phyloP scores from a whole-genome alignment of 768 basidiomycete species.

The Albatrellus ellisii region DNA sequence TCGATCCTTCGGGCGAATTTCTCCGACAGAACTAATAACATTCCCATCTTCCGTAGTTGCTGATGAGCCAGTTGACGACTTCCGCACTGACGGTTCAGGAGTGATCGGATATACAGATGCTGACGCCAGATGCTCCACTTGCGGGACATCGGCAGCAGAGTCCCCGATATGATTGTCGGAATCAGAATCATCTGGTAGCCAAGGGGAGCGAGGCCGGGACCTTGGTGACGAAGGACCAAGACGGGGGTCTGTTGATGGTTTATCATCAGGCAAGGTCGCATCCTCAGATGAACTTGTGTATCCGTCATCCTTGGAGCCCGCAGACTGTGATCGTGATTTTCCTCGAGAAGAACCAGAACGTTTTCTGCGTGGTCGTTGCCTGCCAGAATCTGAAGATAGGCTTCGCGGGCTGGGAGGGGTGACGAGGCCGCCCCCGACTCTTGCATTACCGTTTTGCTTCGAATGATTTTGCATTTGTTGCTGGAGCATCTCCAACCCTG shows the following conservation, averaged over 20 bases:
- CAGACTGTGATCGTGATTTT: conserved; percentile 10
- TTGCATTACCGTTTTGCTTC: conserved; percentile 20
- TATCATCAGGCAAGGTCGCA: conserved; percentile 10
- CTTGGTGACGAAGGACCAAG: conserved; percentile 3
- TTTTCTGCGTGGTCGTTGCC: conserved; percentile 11
- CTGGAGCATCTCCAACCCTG: conserved; percentile 22
- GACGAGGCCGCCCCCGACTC: conserved; percentile 37
- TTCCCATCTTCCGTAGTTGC: conserved; percentile 9
- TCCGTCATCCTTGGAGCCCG: conserved; percentile 4
- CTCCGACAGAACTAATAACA: neutral
- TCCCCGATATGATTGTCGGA: conserved; percentile 9
- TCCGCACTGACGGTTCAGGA: conserved; percentile 12
- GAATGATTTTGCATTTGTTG: conserved; percentile 18
- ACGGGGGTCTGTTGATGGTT: conserved; percentile 8
- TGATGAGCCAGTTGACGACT: conserved; percentile 12
- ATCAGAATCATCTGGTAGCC: conserved; percentile 13
- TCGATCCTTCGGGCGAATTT: conserved; percentile 3
- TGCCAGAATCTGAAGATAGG: conserved; percentile 37
- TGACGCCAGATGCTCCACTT: conserved; percentile 5
- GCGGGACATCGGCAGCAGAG: conserved; percentile 4
- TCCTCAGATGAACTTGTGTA: conserved; percentile 13
- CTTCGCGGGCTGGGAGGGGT: conserved; percentile 71
- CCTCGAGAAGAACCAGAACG: conserved; percentile 11
- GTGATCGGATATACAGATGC: conserved; percentile 10
- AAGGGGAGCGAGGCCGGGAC: conserved; percentile 12